These are phyloP conservation scores for Agaricales sp. DNA, from an alignment of 1,284 basidiomycete genomes.

Conservation along the genomic window DNA sequence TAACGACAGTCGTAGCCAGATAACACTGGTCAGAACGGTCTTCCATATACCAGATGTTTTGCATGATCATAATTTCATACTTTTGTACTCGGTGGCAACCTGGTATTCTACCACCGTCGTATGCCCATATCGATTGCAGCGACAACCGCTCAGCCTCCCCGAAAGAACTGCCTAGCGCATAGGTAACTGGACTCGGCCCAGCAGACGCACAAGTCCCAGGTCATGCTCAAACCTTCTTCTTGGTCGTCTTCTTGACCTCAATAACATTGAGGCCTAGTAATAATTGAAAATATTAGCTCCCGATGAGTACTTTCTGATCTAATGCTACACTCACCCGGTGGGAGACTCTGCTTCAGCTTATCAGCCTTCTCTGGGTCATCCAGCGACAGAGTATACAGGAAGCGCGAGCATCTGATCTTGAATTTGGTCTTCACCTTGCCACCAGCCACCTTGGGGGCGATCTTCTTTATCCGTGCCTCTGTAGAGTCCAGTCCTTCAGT, in stretches of 20 bases:
- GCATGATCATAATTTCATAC: too few relatives aligned
- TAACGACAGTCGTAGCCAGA: too few relatives aligned
- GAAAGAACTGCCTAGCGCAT: too few relatives aligned
- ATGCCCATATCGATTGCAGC: too few relatives aligned
- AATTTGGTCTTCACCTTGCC: slow-evolving; percentile 91
- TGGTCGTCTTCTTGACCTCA: slow-evolving; percentile 53
- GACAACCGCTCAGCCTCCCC: too few relatives aligned
- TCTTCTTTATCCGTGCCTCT: slow-evolving; percentile 98
- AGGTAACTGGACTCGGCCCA: too few relatives aligned
- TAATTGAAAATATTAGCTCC: slow-evolving; percentile 1
- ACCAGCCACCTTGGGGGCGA: slow-evolving; percentile 54
- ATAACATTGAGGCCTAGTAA: slow-evolving; percentile 47
- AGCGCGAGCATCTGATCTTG: slow-evolving; percentile 96
- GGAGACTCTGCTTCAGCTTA: slow-evolving; percentile 93
- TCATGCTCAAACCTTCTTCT: slow-evolving; percentile 66
- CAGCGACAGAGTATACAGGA: slow-evolving; percentile 95
- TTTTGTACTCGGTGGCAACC: too few relatives aligned
- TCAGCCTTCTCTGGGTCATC: slow-evolving; percentile 98
- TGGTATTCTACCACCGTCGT: too few relatives aligned
- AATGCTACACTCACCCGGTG: slow-evolving; percentile 64
- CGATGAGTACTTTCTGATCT: not conserved
- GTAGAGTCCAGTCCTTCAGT: too few relatives aligned
- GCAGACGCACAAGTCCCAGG: too few relatives aligned
- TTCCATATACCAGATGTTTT: too few relatives aligned
- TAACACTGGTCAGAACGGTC: too few relatives aligned